Evolutionary conservation across 768 basidiomycete genomes (phyloP), one percentile per base, ranked within the genome.

Genomic region (Sarcomyxa edulis): DNA sequence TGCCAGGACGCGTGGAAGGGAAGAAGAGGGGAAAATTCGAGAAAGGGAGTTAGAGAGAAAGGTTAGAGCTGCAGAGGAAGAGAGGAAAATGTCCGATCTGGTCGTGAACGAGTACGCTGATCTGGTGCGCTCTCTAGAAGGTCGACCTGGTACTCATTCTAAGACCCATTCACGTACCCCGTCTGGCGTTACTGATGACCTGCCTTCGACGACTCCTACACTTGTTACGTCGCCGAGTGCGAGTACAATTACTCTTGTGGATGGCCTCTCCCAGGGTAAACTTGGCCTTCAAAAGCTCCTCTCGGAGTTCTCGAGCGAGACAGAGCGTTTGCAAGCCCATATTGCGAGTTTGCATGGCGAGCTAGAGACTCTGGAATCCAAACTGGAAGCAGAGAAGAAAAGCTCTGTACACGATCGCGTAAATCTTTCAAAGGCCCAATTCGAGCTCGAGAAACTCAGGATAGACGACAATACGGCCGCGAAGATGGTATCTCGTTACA

Each of bases 401-500:
- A 52, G 55, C 1, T 55, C 65, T 0, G 64, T 71, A 19, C 54
- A 66, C 1, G 66, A 76, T 26, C 69, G 69, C 11, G 47, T 47
- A 0, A 66, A 72, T 39, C 58, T 82, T 10, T 69, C 74, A 0
- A 54, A 63, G 21, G 58, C 65, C 3, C 66, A 66, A 29, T 59
- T 66, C 1, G 76, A 78, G 44, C 61, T 85, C 11, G 72, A 84
- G 37, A 67, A 63, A 48, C 62, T 75, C 32, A 61, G 66, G 46
- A 54, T 77, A 12, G 84, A 89, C 34, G 85, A 90, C 40, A 72
- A 66, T n/a, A 73, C 81, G 0, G 87, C 88, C 2, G 80, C 81
- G 9, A 84, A 80, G 50, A 84, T 90, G 76, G 88, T 92, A 20
- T 76, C 85, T 19, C 75, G 84, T 25, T 91, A 91, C 55, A 91